These are phyloP conservation scores for Globisporangium barbulae DNA, from an alignment of 352 stramenopile genomes.

Conservation along the genomic window DNA sequence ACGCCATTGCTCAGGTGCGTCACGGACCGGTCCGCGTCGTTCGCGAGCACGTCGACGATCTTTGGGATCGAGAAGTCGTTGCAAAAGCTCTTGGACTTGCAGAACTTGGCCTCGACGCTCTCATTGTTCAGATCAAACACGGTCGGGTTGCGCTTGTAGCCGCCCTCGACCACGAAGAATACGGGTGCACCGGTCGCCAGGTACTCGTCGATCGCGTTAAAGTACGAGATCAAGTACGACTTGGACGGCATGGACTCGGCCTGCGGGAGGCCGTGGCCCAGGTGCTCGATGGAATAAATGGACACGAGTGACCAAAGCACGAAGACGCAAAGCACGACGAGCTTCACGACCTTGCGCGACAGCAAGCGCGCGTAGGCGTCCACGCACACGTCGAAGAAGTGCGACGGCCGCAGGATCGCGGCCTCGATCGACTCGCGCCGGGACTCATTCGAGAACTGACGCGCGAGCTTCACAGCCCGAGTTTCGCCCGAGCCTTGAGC, in stretches of 20 bases:
- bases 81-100: conserved; percentile 59
- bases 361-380: conserved; percentile 43
- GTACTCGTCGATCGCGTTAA: conserved; percentile 44
- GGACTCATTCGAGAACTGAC: conserved; percentile 15
- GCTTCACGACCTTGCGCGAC: conserved; percentile 42
- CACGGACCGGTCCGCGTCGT: conserved; percentile 27
- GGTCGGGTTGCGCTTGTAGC: conserved; percentile 47
- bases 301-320: conserved; percentile 39
- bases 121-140: conserved; percentile 33
- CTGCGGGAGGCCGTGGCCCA: conserved; percentile 53
- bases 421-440: conserved; percentile 19
- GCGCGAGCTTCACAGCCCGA: background rate
- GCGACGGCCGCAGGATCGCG: conserved; percentile 5
- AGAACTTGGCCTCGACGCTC: conserved; percentile 42
- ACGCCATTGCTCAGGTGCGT: conserved; percentile 47
- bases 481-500: background rate
- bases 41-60: conserved; percentile 45
- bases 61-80: conserved; percentile 52
- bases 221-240: conserved; percentile 61
- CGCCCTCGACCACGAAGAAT: conserved; percentile 72
- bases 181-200: conserved; percentile 42
- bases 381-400: conserved; percentile 42
- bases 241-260: conserved; percentile 48
- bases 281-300: conserved; percentile 44
- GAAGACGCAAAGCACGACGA: conserved; percentile 55